Base-by-base conservation (phyloP, 2,329 filamentous ascomycete species). In the Trichoderma sp. region DNA sequence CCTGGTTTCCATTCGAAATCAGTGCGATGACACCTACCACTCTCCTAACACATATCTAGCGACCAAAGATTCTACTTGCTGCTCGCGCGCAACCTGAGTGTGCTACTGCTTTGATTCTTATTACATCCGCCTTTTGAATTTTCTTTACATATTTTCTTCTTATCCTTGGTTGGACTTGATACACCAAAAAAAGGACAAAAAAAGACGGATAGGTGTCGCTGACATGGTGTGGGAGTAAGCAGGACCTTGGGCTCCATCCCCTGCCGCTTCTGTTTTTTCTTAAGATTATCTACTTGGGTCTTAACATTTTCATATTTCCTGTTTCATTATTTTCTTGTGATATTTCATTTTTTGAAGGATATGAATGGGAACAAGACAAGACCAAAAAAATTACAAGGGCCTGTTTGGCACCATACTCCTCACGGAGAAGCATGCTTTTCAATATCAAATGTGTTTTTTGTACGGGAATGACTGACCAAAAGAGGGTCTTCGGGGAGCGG, bases 401-500 rank as follows among this genome's bases (percentile, higher is more conserved):
- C 66, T 61, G 20, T 53, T 53, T 50, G 66, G 66, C 57, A 61
- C 55, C 39, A 50, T 34, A 53, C 66, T 68, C 66, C 66, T 68
- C 66, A 50, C 66, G 66, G 66, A 68, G 66, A 68, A 36, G 66
- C 66, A 62, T 53, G 28, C 66, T 36, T 17, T 62, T 62, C 43
- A 23, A 47, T 62, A 36, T 26, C 39, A 58, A 57, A 61, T 62
- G 66, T 62, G 20, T 36, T 53, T 68, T 36, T 36, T 55, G 20
- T 58, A 34, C 30, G 30, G 43, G 39, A 23, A 17, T 23, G 23
- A 23, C 23, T 68, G 66, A 53, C 39, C 66, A 68, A 62, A 68
- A 68, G 66, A 61, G 66, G 66, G 65, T 68, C 65, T 47, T n/a
- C 13, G 57, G 57, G 55, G 39, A 61, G 39, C 47, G 43, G 63